Evolutionary conservation across 805 yeast genomes (phyloP).

Genomic region (Cyberlindnera euphorbiiphila): DNA sequence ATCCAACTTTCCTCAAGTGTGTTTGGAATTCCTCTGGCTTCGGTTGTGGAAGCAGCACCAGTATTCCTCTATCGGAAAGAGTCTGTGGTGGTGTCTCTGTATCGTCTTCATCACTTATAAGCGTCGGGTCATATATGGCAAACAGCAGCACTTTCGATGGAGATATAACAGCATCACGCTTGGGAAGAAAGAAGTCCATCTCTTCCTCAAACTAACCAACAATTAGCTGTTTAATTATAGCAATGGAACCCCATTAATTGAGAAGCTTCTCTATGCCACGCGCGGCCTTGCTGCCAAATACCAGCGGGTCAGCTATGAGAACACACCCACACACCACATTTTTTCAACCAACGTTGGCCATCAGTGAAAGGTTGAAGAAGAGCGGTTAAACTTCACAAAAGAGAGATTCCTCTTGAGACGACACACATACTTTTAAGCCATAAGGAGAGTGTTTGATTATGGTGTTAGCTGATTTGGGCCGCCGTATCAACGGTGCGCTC

Average conservation of each 20-base stretch:
- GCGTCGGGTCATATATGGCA: constrained; percentile 37
- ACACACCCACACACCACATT: background rate
- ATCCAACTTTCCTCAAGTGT: constrained; percentile 35
- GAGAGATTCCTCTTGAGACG: too few species aligned
- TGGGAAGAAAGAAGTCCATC: constrained; percentile 25
- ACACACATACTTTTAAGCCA: too few species aligned
- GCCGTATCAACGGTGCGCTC: constrained; percentile 72
- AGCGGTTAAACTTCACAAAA: too few species aligned
- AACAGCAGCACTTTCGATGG: constrained; percentile 27
- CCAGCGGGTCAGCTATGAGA: too few species aligned
- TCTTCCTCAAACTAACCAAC: background rate
- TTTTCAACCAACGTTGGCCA: background rate
- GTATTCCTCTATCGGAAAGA: constrained; percentile 25
- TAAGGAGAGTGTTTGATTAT: too few species aligned
- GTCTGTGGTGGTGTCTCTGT: constrained; percentile 11
- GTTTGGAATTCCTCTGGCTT: constrained; percentile 25
- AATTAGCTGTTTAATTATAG: too few species aligned
- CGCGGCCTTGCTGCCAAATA: too few species aligned
- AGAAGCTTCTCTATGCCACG: too few species aligned
- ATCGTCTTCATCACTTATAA: constrained; percentile 31
- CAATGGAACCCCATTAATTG: too few species aligned
- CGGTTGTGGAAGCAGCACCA: constrained; percentile 34
- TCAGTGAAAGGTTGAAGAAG: too few species aligned
- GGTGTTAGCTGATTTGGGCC: constrained; percentile 80
- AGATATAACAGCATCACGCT: constrained; percentile 11